phyloP scores from a whole-genome alignment of 1,284 basidiomycete genomes.

The Malassezia vespertilionis region DNA sequence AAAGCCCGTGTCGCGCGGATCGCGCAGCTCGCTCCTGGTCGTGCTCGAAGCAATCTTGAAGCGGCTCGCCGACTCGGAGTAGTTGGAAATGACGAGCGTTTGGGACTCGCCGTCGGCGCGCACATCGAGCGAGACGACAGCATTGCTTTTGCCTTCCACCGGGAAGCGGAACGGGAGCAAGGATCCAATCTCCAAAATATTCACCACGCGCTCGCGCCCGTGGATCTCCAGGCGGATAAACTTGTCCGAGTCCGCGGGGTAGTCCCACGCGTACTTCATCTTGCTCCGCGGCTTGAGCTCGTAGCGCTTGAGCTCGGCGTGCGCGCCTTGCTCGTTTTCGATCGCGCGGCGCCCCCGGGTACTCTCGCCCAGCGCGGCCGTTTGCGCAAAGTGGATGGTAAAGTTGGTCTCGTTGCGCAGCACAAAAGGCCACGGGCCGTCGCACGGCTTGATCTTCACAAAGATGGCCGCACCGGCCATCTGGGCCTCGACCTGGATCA shows the following conservation, averaged over 20 bases:
- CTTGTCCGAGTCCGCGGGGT: conserved; percentile 73
- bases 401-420: conserved; percentile 82
- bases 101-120: conserved; percentile 80
- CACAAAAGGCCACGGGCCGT: conserved; percentile 70
- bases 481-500: conserved; percentile 72
- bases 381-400: conserved; percentile 62
- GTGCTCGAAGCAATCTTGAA: conserved; percentile 66
- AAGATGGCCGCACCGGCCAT: conserved; percentile 84
- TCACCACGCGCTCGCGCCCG: conserved; percentile 64
- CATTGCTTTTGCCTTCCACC: conserved; percentile 47
- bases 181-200: conserved; percentile 92
- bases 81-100: conserved; percentile 74
- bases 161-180: conserved; percentile 76
- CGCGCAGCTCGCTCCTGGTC: conserved; percentile 51
- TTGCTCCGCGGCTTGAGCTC: conserved; percentile 56
- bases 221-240: conserved; percentile 60
- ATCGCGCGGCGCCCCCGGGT: neutral
- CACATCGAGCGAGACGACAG: conserved; percentile 77
- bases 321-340: neutral
- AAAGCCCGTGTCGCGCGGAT: conserved; percentile 57
- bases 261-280: conserved; percentile 83
- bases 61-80: conserved; percentile 71
- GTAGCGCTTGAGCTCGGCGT: conserved; percentile 48
- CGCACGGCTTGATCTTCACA: conserved; percentile 61
- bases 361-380: conserved; percentile 26